Evolutionary conservation across 2,329 filamentous ascomycete genomes (phyloP).

Genomic region (Shiraia sp.): DNA sequence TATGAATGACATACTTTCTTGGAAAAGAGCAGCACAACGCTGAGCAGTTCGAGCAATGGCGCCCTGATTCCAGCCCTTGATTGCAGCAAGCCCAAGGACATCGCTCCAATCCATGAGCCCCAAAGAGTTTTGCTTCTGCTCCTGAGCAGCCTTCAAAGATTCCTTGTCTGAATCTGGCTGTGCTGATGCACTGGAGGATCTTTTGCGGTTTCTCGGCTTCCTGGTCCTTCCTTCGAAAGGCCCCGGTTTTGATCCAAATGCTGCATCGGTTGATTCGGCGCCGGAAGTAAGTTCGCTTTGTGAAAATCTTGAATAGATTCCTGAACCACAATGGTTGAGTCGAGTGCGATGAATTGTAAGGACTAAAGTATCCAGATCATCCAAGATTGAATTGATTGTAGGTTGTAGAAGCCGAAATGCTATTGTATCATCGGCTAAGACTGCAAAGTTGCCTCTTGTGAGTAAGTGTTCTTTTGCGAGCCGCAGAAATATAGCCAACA

Average conservation of each 20-base stretch:
- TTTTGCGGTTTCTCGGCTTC: conserved; percentile 8
- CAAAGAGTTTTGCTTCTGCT: too few species aligned
- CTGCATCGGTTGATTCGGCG: conserved; percentile 22
- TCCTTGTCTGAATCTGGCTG: not conserved
- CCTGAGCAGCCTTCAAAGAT: too few species aligned
- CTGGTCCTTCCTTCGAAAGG: conserved; percentile 15
- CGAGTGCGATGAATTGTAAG: conserved; percentile 70
- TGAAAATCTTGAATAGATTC: conserved; percentile 28
- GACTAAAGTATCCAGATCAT: conserved; percentile 70
- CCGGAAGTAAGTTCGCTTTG: conserved; percentile 35
- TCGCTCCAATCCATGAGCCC: conserved; percentile 77
- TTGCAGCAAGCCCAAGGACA: conserved; percentile 75
- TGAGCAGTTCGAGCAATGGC: conserved; percentile 71
- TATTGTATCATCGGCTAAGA: conserved; percentile 72
- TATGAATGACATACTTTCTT: conserved; percentile 68
- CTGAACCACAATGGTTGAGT: conserved; percentile 51
- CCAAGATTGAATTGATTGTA: conserved; percentile 69
- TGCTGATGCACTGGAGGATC: conserved; percentile 15
- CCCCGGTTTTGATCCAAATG: conserved; percentile 18
- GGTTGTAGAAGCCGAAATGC: conserved; percentile 69
- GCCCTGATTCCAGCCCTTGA: conserved; percentile 68
- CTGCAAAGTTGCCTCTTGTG: conserved; percentile 54
- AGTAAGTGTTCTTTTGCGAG: conserved; percentile 66
- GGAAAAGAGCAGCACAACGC: conserved; percentile 77
- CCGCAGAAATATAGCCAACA: conserved; percentile 68